phyloP scores from a whole-genome alignment of 2,329 filamentous ascomycete species.

The Fusarium piperis region DNA sequence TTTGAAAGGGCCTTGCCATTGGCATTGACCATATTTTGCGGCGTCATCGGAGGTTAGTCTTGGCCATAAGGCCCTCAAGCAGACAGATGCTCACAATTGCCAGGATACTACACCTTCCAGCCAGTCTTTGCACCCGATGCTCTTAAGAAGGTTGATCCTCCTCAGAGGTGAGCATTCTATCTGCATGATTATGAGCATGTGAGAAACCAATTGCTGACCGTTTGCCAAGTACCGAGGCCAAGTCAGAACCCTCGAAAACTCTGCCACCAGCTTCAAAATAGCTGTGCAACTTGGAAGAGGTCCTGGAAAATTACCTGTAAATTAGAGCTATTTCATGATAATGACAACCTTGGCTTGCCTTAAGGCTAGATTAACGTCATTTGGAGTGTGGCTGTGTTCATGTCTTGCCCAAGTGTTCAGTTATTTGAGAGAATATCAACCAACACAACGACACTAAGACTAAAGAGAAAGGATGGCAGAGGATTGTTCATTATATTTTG shows the following conservation, averaged over 20 bases:
- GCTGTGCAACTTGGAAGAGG: background rate
- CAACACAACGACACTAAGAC: background rate
- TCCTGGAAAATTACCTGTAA: background rate
- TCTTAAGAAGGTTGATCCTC: slow-evolving; percentile 7
- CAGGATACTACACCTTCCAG: slow-evolving; percentile 52
- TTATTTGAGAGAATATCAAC: background rate
- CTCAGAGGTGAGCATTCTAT: slow-evolving; percentile 16
- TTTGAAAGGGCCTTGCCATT: slow-evolving; percentile 49
- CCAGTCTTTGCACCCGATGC: slow-evolving; percentile 45
- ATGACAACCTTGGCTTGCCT: background rate
- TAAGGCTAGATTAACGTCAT: background rate
- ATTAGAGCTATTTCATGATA: background rate
- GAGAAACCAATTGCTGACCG: background rate
- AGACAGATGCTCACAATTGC: slow-evolving; percentile 10
- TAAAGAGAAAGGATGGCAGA: background rate
- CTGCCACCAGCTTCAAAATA: slow-evolving; percentile 18
- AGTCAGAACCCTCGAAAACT: slow-evolving; percentile 18
- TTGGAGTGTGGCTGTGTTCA: background rate
- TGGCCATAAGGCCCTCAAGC: background rate
- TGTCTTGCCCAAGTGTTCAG: background rate
- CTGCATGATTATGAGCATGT: too few relatives aligned
- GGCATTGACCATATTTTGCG: slow-evolving; percentile 50
- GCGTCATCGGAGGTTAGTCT: slow-evolving; percentile 50
- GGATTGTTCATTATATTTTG: background rate
- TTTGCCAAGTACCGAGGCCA: slow-evolving; percentile 14